Evolutionary conservation across 2,329 filamentous ascomycete species (phyloP).

Genomic region (Polytolypa hystricis): DNA sequence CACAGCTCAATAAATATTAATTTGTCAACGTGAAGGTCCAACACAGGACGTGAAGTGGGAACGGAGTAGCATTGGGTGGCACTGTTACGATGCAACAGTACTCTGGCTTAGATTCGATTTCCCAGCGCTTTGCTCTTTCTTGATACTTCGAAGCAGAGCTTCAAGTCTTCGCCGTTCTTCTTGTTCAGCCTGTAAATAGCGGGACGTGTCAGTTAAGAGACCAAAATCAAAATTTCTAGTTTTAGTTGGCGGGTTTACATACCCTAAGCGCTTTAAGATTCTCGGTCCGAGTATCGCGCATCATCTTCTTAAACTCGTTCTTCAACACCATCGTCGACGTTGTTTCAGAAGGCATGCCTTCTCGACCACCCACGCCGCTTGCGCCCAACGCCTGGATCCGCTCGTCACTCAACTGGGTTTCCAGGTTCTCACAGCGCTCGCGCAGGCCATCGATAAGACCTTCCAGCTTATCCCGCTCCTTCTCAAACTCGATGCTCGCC

Average conservation of each 20-base stretch:
- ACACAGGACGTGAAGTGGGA: not conserved
- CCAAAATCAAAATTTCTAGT: not conserved
- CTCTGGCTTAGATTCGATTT: constrained; percentile 24
- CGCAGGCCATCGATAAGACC: constrained; percentile 51
- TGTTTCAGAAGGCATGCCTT: constrained; percentile 36
- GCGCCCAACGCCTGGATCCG: constrained; percentile 55
- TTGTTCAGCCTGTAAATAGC: constrained; percentile 50
- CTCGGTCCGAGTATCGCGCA: constrained; percentile 59
- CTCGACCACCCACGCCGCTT: constrained; percentile 34
- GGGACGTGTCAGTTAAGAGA: constrained; percentile 10
- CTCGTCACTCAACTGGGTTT: constrained; percentile 56
- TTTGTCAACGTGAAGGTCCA: not conserved
- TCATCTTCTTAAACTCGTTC: constrained; percentile 72
- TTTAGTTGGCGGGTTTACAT: constrained; percentile 23
- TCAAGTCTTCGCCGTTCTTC: constrained; percentile 60
- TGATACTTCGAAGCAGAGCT: constrained; percentile 44
- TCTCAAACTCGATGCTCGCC: constrained; percentile 59
- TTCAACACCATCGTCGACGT: constrained; percentile 59
- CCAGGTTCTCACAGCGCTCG: constrained; percentile 52
- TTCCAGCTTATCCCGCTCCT: constrained; percentile 56
- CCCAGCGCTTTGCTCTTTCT: constrained; percentile 30
- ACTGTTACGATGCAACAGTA: constrained; percentile 24
- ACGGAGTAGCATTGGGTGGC: not conserved
- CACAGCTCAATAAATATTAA: too few relatives aligned
- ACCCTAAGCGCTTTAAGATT: constrained; percentile 55